Evolutionary conservation across 306 rosid genomes (phyloP), one percentile per base, ranked within the genome.

Genomic region (Rosa chinensis): DNA sequence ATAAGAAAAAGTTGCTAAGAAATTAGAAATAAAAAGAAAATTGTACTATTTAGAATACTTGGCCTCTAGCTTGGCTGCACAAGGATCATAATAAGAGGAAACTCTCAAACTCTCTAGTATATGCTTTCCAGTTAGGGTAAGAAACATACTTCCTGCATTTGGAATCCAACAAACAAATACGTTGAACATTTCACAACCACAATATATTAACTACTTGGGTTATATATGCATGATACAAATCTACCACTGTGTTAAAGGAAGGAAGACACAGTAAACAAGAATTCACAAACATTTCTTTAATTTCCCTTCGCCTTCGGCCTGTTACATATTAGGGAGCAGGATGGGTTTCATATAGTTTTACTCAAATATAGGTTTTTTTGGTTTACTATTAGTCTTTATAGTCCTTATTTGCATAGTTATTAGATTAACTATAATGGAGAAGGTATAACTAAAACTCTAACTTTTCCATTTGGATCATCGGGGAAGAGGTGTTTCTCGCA

Each of bases 81-180:
- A 62, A 62, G 40, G 28, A 28, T 61, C 66, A 62, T 25, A 61
- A 25, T 4, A 59, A 32, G 3, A 32, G 37, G 37, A 32, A 32
- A 32, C 37, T 32, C 37, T 32, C 37, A 32, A 32, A 32, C 37
- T 32, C 37, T 32, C 37, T 32, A 2, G 37, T 32, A 32, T 32
- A 32, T 32, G 37, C 37, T 40, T 77, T 72, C 87, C 85, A 52
- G 39, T 76, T 66, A 14, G 44, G 75, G 87, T 67, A 81, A 77
- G 81, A 58, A 79, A 79, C 83, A 75, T 10, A 78, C n/a, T 79
- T 72, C 76, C 84, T 23, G 86, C 85, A 75, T 80, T 80, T 86
- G 80, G 89, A 82, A 84, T 84, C 71, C 10, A 37, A 28, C 55
- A 77, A 43, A 63, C 58, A 42, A 72, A 8, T 18, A 40, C 53